phyloP scores from a whole-genome alignment of 345 rosid genomes.

The Bruguiera sexangula region DNA sequence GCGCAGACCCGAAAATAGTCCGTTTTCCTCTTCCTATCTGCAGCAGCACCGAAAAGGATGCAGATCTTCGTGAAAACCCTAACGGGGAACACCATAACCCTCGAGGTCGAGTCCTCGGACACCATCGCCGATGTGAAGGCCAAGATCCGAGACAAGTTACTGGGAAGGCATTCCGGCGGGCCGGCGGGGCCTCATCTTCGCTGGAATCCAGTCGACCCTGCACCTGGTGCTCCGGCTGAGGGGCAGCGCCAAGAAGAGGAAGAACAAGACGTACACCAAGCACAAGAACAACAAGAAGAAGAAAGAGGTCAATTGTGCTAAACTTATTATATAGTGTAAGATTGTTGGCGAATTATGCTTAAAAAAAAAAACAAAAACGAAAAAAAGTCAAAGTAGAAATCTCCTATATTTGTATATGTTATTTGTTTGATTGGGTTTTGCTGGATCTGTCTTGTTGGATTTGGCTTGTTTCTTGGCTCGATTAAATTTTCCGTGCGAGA shows the following conservation, averaged over 20 bases:
- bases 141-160: neutral
- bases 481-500: too few species aligned
- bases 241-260: constrained; percentile 28
- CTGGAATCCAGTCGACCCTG: constrained; percentile 39
- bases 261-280: neutral
- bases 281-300: neutral
- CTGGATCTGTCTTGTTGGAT: too few species aligned
- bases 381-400: neutral
- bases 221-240: constrained; percentile 41
- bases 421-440: too few species aligned
- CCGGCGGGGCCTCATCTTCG: neutral
- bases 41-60: neutral
- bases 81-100: neutral
- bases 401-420: too few species aligned
- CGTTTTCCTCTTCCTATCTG: neutral
- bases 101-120: constrained; percentile 5
- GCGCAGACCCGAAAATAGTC: too few species aligned
- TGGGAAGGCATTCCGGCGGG: neutral
- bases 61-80: constrained; percentile 7
- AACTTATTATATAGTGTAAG: too few species aligned
- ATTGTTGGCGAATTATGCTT: too few species aligned
- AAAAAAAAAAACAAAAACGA: neutral
- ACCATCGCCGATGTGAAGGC: neutral
- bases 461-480: too few species aligned
- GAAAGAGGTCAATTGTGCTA: too few species aligned